Percentiles rank a stretch among this genome's conserved stretches.
phyloP scores from a whole-genome alignment of 257 asterid genomes.

The Solanum acaule region DNA sequence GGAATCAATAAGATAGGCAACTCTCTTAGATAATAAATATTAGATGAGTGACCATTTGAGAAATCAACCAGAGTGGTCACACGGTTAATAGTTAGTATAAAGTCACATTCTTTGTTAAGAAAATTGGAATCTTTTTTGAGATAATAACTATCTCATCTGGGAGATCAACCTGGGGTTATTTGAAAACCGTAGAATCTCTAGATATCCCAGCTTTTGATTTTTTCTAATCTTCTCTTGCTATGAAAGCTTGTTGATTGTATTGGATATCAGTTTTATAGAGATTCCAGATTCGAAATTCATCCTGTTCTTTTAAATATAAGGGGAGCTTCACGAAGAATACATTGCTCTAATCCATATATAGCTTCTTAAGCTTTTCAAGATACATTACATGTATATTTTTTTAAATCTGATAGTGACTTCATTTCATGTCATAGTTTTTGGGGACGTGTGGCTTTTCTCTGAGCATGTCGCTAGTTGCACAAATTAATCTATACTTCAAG shows the following conservation, averaged over 20 bases:
- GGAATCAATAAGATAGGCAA: background rate
- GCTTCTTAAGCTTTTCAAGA: background rate
- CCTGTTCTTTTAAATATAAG: background rate
- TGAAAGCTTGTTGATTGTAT: background rate
- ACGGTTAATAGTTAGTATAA: background rate
- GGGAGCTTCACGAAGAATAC: background rate
- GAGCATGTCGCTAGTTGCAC: background rate
- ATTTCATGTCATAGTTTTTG: background rate
- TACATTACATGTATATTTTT: background rate
- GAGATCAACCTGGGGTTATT: background rate
- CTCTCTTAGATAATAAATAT: background rate
- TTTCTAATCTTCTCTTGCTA: background rate
- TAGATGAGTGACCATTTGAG: background rate
- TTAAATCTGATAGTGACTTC: background rate
- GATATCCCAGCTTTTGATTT: background rate
- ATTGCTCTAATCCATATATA: background rate
- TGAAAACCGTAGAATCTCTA: background rate
- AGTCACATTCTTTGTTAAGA: background rate
- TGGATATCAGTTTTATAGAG: background rate
- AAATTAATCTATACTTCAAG: background rate
- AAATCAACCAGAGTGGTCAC: background rate
- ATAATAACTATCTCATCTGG: background rate
- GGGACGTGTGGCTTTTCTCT: background rate
- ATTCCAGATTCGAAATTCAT: background rate
- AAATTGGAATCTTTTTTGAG: background rate